These are phyloP conservation scores for Thelonectria blattea DNA, from an alignment of 2,329 filamentous ascomycete species.

Conservation along the genomic window DNA sequence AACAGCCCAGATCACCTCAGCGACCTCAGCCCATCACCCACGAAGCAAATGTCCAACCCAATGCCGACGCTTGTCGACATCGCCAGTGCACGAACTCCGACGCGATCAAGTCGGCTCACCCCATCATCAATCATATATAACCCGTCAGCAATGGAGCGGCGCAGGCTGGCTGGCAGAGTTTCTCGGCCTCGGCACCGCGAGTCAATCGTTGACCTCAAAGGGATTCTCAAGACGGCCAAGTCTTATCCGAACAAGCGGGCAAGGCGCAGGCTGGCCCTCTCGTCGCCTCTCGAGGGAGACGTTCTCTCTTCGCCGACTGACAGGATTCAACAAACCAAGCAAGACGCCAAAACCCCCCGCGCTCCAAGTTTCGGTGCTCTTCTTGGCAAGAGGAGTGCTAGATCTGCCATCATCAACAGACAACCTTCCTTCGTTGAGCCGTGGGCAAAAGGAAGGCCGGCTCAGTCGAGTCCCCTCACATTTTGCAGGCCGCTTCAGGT, in stretches of 20 bases:
- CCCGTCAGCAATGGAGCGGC: not conserved
- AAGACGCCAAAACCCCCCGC: conserved; percentile 20
- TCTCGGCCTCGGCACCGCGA: conserved; percentile 28
- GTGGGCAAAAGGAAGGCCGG: not conserved
- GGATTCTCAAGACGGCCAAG: conserved; percentile 29
- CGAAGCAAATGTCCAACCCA: not conserved
- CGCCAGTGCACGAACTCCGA: not conserved
- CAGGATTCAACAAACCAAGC: conserved; percentile 22
- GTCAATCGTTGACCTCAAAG: conserved; percentile 25
- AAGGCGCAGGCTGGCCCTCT: not conserved
- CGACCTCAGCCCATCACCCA: not conserved
- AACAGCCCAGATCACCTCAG: not conserved
- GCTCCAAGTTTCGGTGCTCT: conserved; percentile 15
- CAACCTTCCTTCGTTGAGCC: not conserved
- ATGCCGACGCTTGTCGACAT: not conserved
- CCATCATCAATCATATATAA: conserved; percentile 4
- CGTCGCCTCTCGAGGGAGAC: not conserved
- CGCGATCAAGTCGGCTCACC: not conserved
- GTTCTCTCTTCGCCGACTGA: conserved; percentile 25
- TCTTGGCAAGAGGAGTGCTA: not conserved
- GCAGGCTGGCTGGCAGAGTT: conserved; percentile 13
- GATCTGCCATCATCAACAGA: not conserved
- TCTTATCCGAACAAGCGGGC: not conserved
- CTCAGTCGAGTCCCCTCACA: not conserved
- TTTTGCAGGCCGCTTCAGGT: not conserved